These are phyloP conservation scores for Aspergillus arachidicola DNA, from an alignment of 2,329 filamentous ascomycete genomes.

Conservation along the genomic window DNA sequence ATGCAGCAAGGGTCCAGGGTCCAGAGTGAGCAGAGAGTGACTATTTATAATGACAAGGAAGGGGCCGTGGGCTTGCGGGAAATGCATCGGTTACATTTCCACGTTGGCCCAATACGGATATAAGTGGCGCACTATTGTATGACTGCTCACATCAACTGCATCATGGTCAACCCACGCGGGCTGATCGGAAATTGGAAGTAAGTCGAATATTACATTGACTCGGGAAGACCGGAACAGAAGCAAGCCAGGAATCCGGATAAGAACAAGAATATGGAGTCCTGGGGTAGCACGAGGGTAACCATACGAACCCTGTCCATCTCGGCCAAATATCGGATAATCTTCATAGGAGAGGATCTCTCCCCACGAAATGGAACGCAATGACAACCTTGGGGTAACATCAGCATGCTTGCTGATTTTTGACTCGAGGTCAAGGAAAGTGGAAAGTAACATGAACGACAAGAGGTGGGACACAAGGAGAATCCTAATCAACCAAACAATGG, in stretches of 20 bases:
- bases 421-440: too few species aligned
- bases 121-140: slow-evolving; percentile 9
- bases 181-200: slow-evolving; percentile 8
- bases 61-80: too few species aligned
- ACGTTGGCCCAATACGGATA: not conserved
- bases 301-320: slow-evolving; percentile 8
- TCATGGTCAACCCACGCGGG: not conserved
- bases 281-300: slow-evolving; percentile 1
- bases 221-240: slow-evolving; percentile 12
- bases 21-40: not conserved
- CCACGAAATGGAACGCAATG: not conserved
- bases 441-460: too few species aligned
- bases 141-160: slow-evolving; percentile 9
- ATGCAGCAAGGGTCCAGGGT: not conserved
- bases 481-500: too few species aligned
- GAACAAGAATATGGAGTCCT: not conserved
- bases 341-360: not conserved
- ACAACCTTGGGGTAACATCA: not conserved
- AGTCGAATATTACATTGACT: slow-evolving; percentile 4
- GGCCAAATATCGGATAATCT: slow-evolving; percentile 24
- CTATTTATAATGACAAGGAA: slow-evolving; percentile 7
- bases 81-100: slow-evolving; percentile 1
- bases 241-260: slow-evolving; percentile 6
- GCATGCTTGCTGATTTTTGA: not conserved
- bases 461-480: too few species aligned